Base-by-base conservation (phyloP, 2,329 filamentous ascomycete species). In the Curvularia hawaiiensis region DNA sequence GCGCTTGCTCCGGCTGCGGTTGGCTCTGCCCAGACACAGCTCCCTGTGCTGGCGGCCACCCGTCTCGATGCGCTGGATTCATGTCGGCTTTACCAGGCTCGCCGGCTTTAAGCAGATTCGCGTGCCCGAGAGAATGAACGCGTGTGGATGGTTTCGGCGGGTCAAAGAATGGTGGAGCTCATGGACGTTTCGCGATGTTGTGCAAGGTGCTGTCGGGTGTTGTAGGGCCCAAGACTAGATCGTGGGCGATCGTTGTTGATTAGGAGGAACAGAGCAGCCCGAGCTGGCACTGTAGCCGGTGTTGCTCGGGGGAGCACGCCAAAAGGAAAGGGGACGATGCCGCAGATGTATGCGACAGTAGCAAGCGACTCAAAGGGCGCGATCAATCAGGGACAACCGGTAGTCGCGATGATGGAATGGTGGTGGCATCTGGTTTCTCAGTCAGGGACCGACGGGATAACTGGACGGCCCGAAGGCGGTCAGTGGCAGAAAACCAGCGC, bases 1-100 rank as follows among this genome's bases (percentile, higher is more conserved):
- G 73, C 38, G 49, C 62, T 58, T 75, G 71, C 26, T 77, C 73
- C 55, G 71, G 65, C 69, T 75, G 73, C 52, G 77, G 64, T 43
- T 64, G 63, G 6, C 80, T 78, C 44, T 82, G 74, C 56, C 83
- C 83, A 31, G 83, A 78, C 54, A 71, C 70, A 46, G 78, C 71
- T 53, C 79, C 75, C 64, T 85, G 84, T 44, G 79, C 63, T 61
- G 71, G 70, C 52, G 73, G 74, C 75, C 75, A 78, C 60, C 71
- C 74, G 63, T 78, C 75, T 65, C 75, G 75, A 70, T 75, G 74
- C 60, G 73, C 68, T 68, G 75, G 70, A 66, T 77, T 78, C 75
- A 78, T 78, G 44, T 67, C 68, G 72, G 69, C 71, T 65, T 70
- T 71, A 70, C 60, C 69, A 62, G 45, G 53, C 57, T 59, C 58